Evolutionary conservation across 257 asterid species (phyloP), one percentile per base, ranked within the genome.

Genomic region (Solanum verrucosum): DNA sequence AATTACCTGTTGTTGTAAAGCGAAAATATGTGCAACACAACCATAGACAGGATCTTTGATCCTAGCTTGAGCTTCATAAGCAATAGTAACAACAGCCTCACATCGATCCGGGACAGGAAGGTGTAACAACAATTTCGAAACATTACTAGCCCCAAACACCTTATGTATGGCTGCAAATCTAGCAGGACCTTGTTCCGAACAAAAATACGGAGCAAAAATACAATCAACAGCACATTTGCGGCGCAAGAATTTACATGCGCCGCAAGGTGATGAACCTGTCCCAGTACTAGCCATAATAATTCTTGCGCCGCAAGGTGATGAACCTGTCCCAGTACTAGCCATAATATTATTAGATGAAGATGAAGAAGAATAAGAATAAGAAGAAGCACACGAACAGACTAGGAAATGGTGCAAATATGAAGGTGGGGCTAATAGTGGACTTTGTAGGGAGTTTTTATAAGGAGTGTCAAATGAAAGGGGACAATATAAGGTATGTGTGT

Each of bases 271-370:
- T 1, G 98, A 94, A 2, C 98, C 95, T 10, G 88, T 84, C 63
- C 63, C 63, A 5, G 63, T 27, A 94, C 93, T 49, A 92, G 93
- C 89, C 52, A 25, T 38, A 35, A 6, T 12, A 29, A n/a, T n/a
- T n/a, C n/a, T n/a, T 78, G 99, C 99, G 27, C 99, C 99, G 91
- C 99, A 96, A n/a, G 99, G 99, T 1, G 98, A 94, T 1, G 98
- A 94, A 2, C 98, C 95, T 10, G 88, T 84, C 63, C 63, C 63
- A 5, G 63, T 27, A 94, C 93, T 49, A 92, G 93, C 89, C 52
- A 25, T 38, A 35, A 6, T 12, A 29, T 16, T 29, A 33, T 23
- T 15, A 31, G 65, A 3, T 4, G 15, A 46, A 46, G 56, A 46
- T 4, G 25, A 60, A 49, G 60, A 49, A 0, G 60, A 52, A 52